Evolutionary conservation across 2,329 filamentous ascomycete species (phyloP).

Genomic region (Cladorrhinum sp.): DNA sequence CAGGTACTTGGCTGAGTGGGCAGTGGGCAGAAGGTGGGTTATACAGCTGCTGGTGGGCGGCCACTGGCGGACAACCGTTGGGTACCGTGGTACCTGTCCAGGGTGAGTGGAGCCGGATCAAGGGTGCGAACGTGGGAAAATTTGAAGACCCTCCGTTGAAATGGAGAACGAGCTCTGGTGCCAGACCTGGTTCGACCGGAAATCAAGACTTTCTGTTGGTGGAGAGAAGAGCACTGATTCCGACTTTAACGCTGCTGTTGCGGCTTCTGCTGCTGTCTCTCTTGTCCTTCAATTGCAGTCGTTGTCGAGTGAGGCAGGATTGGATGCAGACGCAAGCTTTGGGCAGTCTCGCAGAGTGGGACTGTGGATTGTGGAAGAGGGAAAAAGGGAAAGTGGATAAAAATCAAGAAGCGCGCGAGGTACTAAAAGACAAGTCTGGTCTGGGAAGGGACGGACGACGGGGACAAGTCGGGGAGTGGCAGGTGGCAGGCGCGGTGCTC

Average conservation of each 20-base stretch:
- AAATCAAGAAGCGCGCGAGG: conserved; percentile 24
- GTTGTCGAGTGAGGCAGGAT: background rate
- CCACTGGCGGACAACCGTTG: conserved; percentile 24
- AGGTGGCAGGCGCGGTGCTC: conserved; percentile 20
- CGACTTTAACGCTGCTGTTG: background rate
- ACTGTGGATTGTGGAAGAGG: conserved; percentile 19
- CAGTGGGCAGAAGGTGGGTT: conserved; percentile 24
- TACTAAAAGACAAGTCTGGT: conserved; percentile 23
- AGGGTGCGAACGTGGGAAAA: conserved; percentile 22
- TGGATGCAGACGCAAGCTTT: background rate
- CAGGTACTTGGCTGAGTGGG: conserved; percentile 27
- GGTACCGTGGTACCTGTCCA: conserved; percentile 22
- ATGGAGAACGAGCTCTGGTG: conserved; percentile 2
- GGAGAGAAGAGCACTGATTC: background rate
- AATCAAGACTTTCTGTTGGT: conserved; percentile 12
- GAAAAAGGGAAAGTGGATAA: conserved; percentile 29
- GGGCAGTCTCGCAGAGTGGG: conserved; percentile 9
- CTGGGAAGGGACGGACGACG: conserved; percentile 22
- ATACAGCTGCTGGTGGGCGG: conserved; percentile 13
- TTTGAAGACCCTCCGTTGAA: conserved; percentile 13
- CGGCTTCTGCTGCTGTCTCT: background rate
- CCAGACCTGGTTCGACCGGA: conserved; percentile 4
- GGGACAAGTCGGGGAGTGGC: conserved; percentile 12
- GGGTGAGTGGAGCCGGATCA: conserved; percentile 20
- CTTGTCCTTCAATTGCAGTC: background rate